phyloP scores from a whole-genome alignment of 345 rosid genomes.

The Nephelium lappaceum region DNA sequence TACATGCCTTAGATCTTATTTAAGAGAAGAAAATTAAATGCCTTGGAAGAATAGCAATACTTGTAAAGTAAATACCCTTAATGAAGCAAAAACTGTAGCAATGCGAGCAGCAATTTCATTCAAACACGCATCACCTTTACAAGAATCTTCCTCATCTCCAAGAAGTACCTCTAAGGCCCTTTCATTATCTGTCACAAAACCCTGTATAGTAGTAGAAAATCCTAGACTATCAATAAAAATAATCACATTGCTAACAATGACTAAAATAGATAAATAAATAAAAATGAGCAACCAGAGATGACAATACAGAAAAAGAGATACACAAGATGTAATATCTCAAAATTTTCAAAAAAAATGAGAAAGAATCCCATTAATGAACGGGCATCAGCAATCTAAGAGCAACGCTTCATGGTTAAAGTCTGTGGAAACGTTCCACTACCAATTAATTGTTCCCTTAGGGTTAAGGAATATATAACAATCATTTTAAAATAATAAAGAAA shows the following conservation, averaged over 20 bases:
- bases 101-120: constrained; percentile 91
- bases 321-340: background rate
- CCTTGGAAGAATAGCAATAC: constrained; percentile 25
- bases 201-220: constrained; percentile 43
- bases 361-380: background rate
- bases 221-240: background rate
- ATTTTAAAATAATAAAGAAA: no score
- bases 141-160: constrained; percentile 76
- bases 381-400: background rate
- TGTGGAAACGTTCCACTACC: background rate
- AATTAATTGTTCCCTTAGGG: background rate
- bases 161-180: constrained; percentile 88
- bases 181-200: constrained; percentile 87
- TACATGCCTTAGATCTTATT: constrained; percentile 17
- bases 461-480: background rate
- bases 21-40: constrained; percentile 4
- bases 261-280: background rate
- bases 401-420: constrained; percentile 1
- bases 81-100: constrained; percentile 95
- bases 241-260: constrained; percentile 1
- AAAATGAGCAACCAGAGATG: constrained; percentile 2
- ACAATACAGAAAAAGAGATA: background rate
- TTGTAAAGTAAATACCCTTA: constrained; percentile 60
- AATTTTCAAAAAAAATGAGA: background rate
- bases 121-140: constrained; percentile 78